phyloP scores from a whole-genome alignment of 83 land plant species.

The Thuja plicata region DNA sequence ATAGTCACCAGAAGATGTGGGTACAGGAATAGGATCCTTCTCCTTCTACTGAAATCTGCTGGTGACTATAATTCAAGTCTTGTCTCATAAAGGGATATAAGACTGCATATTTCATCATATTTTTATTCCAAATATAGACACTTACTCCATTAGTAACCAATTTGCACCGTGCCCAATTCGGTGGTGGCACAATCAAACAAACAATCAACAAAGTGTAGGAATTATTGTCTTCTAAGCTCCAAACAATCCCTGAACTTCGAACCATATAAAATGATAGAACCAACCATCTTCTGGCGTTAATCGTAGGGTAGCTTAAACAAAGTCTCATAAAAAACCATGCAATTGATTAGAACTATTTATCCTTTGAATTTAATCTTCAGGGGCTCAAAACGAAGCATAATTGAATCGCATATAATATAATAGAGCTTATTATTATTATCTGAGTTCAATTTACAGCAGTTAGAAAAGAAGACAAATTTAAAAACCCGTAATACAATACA shows the following conservation, averaged over 20 bases:
- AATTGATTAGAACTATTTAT: background rate
- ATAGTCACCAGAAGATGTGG: background rate
- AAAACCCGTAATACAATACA: background rate
- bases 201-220: background rate
- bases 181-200: background rate
- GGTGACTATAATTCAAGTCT: background rate
- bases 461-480: background rate
- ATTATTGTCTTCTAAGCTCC: background rate
- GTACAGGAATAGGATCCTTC: background rate
- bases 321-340: background rate
- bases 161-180: background rate
- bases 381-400: background rate
- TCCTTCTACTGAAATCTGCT: background rate
- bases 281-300: too few relatives aligned
- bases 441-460: background rate
- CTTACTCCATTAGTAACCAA: background rate
- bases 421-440: background rate
- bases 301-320: background rate
- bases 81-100: background rate
- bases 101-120: too few relatives aligned
- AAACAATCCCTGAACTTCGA: too few relatives aligned
- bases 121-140: background rate
- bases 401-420: background rate
- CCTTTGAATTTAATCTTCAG: background rate
- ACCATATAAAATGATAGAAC: too few relatives aligned